phyloP scores from a whole-genome alignment of 177 flowering plant species.

The Vitis hybrid region DNA sequence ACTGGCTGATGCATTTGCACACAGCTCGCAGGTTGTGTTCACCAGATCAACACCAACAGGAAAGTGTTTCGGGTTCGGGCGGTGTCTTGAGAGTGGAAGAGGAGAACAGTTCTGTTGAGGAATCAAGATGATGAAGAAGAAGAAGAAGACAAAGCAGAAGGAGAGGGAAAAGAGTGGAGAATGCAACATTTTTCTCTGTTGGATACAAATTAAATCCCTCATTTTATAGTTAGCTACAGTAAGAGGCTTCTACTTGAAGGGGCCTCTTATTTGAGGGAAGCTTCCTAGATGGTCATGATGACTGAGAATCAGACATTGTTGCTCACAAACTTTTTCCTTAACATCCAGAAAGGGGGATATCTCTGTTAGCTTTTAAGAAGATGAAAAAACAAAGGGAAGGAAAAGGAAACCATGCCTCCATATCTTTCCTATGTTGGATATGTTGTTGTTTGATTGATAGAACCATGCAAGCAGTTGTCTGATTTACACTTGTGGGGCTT shows the following conservation, averaged over 20 bases:
- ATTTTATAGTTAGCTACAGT: constrained; percentile 2
- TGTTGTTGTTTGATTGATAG: too few species aligned
- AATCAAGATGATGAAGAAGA: not conserved
- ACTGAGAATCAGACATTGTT: too few species aligned
- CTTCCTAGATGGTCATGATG: constrained; percentile 1
- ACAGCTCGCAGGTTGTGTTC: constrained; percentile 32
- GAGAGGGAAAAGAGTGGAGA: not conserved
- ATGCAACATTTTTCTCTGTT: not conserved
- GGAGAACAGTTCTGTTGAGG: not conserved
- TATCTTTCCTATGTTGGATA: too few species aligned
- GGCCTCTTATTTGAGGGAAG: constrained; percentile 2
- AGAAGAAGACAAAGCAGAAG: constrained; percentile 5
- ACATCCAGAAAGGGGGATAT: too few species aligned
- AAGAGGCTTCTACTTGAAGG: not conserved
- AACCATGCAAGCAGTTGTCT: too few species aligned
- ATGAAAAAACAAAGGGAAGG: too few species aligned
- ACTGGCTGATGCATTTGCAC: constrained; percentile 18
- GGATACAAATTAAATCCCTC: not conserved
- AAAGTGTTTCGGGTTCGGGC: not conserved
- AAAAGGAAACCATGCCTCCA: too few species aligned
- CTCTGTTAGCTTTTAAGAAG: too few species aligned
- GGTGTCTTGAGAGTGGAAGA: not conserved
- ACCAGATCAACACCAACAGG: constrained; percentile 13
- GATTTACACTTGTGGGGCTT: not conserved
- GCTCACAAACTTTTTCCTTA: too few species aligned